Conservation (phyloP, 345 rosid genomes). For the Isatis tinctoria region DNA sequence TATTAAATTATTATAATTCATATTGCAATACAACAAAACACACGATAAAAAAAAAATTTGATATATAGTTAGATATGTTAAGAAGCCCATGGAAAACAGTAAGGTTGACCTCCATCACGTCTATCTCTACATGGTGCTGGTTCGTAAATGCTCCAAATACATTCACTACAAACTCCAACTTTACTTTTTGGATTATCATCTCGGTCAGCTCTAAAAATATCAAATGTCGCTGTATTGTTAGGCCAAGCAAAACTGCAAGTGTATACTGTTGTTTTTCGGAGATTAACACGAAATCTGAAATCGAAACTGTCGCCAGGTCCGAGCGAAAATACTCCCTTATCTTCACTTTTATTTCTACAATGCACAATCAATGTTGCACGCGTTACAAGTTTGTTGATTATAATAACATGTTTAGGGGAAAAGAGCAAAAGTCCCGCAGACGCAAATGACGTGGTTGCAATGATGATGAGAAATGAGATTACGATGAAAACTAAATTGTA, state of each 20-base stretch:
- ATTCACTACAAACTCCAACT: constrained; percentile 7
- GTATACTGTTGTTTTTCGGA: neutral
- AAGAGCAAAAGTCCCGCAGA: neutral
- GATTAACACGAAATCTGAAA: constrained; percentile 13
- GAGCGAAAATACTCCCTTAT: neutral
- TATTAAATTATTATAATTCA: neutral
- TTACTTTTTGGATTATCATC: neutral
- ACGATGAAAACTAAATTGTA: neutral
- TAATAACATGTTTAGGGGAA: neutral
- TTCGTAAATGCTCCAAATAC: neutral
- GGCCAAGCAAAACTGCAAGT: constrained; percentile 12
- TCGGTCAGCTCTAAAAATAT: constrained; percentile 9
- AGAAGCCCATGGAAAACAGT: neutral
- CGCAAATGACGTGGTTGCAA: neutral
- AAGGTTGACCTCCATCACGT: constrained; percentile 5
- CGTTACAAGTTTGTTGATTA: neutral
- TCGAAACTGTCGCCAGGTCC: neutral
- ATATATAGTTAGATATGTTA: neutral
- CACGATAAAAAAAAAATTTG: neutral
- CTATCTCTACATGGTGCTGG: neutral
- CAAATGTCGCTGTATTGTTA: neutral
- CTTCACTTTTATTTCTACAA: neutral
- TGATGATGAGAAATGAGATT: neutral
- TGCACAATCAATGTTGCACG: neutral
- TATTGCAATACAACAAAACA: neutral